phyloP scores from a whole-genome alignment of 1,284 basidiomycete genomes.

The Xerocomus minutiporus region DNA sequence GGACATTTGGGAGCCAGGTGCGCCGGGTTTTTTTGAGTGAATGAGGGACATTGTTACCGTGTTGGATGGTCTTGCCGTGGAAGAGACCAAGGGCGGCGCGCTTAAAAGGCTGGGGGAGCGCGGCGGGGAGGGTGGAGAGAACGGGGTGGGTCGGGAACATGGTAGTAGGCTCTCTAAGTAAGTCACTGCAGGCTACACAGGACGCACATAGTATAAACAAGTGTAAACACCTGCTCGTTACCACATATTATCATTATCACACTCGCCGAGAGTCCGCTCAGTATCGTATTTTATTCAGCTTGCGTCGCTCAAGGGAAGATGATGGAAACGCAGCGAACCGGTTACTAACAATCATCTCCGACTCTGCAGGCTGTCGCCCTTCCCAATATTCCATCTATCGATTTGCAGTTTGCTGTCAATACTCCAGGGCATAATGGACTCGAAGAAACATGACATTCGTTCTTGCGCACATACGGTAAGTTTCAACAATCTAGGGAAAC shows the following conservation, averaged over 20 bases:
- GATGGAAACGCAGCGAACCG: too few relatives aligned
- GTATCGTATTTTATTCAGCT: too few relatives aligned
- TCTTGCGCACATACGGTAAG: not conserved
- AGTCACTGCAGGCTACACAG: not conserved
- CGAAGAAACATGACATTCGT: too few relatives aligned
- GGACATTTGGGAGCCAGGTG: slow-evolving; percentile 85
- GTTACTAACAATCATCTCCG: too few relatives aligned
- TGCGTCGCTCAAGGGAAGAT: too few relatives aligned
- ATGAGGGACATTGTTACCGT: slow-evolving; percentile 89
- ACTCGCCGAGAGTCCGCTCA: too few relatives aligned
- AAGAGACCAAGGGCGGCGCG: slow-evolving; percentile 72
- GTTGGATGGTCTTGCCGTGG: slow-evolving; percentile 73
- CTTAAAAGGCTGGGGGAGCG: slow-evolving; percentile 65
- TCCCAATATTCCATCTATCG: too few relatives aligned
- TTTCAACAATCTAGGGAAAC: not conserved
- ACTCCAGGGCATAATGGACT: too few relatives aligned
- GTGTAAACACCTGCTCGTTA: not conserved
- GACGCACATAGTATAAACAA: not conserved
- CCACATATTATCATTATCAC: too few relatives aligned
- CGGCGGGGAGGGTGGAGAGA: slow-evolving; percentile 27
- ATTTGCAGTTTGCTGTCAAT: too few relatives aligned
- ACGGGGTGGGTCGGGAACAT: slow-evolving; percentile 25
- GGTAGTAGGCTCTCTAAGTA: not conserved
- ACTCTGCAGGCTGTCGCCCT: too few relatives aligned
- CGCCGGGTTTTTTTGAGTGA: slow-evolving; percentile 90